Percentiles rank a stretch among this genome's conserved stretches.
These are phyloP conservation scores for Brassica balearica DNA, from an alignment of 441 rosid species.

Conservation along the genomic window DNA sequence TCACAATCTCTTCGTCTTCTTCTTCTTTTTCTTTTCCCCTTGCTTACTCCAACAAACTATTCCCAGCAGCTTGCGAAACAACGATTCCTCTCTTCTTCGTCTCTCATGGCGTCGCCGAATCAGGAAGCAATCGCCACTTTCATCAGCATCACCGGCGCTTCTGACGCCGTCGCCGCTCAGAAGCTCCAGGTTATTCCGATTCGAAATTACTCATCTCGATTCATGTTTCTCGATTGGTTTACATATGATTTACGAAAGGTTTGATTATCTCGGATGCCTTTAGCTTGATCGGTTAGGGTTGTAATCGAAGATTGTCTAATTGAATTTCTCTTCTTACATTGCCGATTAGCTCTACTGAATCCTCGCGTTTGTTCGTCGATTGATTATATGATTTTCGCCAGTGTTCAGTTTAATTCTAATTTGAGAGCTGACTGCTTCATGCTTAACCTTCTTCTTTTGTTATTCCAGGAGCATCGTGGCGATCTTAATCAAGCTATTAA, in stretches of 20 bases:
- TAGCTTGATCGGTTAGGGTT: background rate
- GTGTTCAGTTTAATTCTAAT: slow-evolving; percentile 12
- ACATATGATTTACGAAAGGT: background rate
- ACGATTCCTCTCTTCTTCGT: slow-evolving; percentile 46
- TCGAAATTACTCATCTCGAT: slow-evolving; percentile 1
- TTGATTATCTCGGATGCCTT: slow-evolving; percentile 10
- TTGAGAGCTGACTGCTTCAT: background rate
- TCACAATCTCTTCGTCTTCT: no score
- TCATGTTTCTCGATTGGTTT: background rate
- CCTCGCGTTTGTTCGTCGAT: slow-evolving; percentile 4
- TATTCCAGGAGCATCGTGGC: slow-evolving; percentile 77
- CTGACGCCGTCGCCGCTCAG: slow-evolving; percentile 67
- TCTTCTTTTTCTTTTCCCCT: slow-evolving; percentile 31
- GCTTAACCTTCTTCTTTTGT: background rate
- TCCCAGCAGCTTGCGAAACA: slow-evolving; percentile 51
- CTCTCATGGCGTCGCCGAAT: slow-evolving; percentile 65
- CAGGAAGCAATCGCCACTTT: slow-evolving; percentile 89
- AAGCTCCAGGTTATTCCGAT: slow-evolving; percentile 60
- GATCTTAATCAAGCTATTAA: slow-evolving; percentile 95
- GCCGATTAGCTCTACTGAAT: slow-evolving; percentile 28
- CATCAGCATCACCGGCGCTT: slow-evolving; percentile 77
- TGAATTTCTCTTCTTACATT: slow-evolving; percentile 43
- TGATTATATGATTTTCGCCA: background rate
- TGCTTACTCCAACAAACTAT: slow-evolving; percentile 34
- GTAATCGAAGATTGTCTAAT: slow-evolving; percentile 1